Evolutionary conservation across 129 eudicot species (phyloP), one percentile per base, ranked within the genome.

Genomic region (Solidago caesia): DNA sequence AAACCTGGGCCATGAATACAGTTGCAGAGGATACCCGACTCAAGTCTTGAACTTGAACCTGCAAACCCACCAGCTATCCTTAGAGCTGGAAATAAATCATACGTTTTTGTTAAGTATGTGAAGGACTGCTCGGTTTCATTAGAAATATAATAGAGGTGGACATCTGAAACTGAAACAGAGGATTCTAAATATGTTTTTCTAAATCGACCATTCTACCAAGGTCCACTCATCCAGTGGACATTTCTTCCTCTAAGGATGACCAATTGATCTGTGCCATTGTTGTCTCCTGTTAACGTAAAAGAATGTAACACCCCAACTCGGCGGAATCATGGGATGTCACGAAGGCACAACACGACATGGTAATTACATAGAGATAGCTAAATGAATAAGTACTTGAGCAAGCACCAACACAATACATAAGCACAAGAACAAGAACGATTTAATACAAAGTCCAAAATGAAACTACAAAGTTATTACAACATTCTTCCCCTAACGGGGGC

Each of bases 141-240:
- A 15, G 77, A 70, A 21, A 57, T 71, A 47, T 72, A 86, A 27
- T 66, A 64, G 7, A 71, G 45, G 3, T 48, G 51, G 29, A 63
- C 60, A 49, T 64, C 56, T 5, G 48, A n/a, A 43, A 72, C 72
- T 4, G 48, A n/a, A 43, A 72, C 69, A 2, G 14, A 21, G 12
- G 76, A 61, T 14, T 62, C 26, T 8, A 26, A 7, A 13, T n/a
- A 6, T 14, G 78, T 39, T 68, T 71, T 80, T 41, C 7, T 2
- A 1, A 83, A 83, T 14, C 67, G 33, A 15, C 81, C 81, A n/a
- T 78, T 62, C 7, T 13, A 14, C 84, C 87, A 86, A 10, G 65
- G 55, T 62, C 84, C 84, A 26, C 90, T 86, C 44, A 1, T 72
- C 87, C 81, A 77, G 5, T 71, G 44, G 47, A 74, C 25, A 27